Base-by-base conservation (phyloP, 257 asterid genomes). In the Avicennia marina region DNA sequence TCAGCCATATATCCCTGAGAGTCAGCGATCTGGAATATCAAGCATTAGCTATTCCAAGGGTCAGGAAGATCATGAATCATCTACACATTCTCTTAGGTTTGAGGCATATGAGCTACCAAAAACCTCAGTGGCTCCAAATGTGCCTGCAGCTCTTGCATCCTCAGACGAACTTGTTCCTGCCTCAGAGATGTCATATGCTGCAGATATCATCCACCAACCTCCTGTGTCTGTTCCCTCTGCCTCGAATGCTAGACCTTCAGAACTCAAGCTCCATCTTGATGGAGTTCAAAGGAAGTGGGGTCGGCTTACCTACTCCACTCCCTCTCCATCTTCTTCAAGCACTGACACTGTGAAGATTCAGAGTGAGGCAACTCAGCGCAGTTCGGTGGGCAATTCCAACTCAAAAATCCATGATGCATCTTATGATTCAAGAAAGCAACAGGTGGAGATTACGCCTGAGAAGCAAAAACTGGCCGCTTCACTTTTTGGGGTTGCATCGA, bases 221-320 rank as follows among this genome's bases (percentile, higher is more conserved):
- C 56, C 79, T 44, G 17, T 76, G n/a, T 62, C 88, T 29, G 58
- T 61, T 42, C 65, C 76, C 2, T 72, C 81, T 44, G 73, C 54
- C 55, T 70, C 87, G 18, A 73, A 73, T 65, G 48, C 81, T 42
- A 80, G 77, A 32, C 65, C 90, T 29, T 63, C 93, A 27, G 94
- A 77, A 44, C 80, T 89, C 71, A 86, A 81, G 77, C 80, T 93
- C 56, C 80, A 87, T 36, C 95, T 93, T 25, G 97, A 89, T 60
- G 97, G 99, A 56, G 95, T 93, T 54, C 99, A 93, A 44, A 81
- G 45, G 66, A 93, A 89, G 75, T 89, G 97, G 99, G 99, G 97
- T n/a, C 81, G 77, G 38, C 89, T 95, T 19, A 56, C 80, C 40
- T 80, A 74, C 83, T 74, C 90, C 58, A 43, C 89, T 44, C 48